A percentile compares a stretch with the other conserved stretches of the same genome.
These are phyloP conservation scores for Rhodotorula sp. DNA, from an alignment of 1,284 basidiomycete species.

Conservation along the genomic window DNA sequence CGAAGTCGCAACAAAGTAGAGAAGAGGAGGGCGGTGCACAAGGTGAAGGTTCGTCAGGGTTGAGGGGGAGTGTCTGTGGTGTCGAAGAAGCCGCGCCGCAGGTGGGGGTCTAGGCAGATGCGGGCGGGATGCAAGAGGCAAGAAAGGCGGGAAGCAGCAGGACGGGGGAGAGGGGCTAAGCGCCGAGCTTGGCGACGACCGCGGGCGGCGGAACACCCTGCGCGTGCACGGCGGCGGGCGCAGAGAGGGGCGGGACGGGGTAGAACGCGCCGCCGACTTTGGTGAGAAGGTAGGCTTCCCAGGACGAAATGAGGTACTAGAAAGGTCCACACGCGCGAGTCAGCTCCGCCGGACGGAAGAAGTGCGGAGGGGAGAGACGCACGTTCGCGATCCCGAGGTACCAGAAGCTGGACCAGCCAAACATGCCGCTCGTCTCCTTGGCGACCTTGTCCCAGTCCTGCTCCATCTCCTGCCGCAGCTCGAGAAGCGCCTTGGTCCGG, in stretches of 20 bases:
- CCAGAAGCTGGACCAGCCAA: conserved; percentile 32
- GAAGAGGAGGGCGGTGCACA: too few relatives aligned
- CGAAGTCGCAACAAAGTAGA: too few relatives aligned
- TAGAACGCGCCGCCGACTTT: conserved; percentile 29
- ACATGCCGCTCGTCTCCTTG: conserved; percentile 30
- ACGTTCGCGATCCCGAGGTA: conserved; percentile 36
- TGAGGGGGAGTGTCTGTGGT: background rate
- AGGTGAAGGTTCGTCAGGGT: background rate
- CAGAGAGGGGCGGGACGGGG: conserved; percentile 10
- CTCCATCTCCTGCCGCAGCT: conserved; percentile 66
- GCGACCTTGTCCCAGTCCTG: conserved; percentile 35
- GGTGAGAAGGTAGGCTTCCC: conserved; percentile 40
- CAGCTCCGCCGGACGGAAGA: background rate
- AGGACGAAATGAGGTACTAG: conserved; percentile 35
- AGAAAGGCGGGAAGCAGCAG: too few relatives aligned
- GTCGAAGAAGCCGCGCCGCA: background rate
- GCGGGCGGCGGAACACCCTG: background rate
- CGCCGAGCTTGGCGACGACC: conserved; percentile 8
- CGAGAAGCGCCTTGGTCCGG: conserved; percentile 71
- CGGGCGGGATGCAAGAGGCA: background rate
- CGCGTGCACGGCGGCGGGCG: background rate
- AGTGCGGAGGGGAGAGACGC: conserved; percentile 2
- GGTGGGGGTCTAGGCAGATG: background rate
- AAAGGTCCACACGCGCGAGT: background rate
- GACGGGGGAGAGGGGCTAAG: background rate